Evolutionary conservation across 2,329 filamentous ascomycete genomes (phyloP).

Genomic region (Niveomyces coronatus): DNA sequence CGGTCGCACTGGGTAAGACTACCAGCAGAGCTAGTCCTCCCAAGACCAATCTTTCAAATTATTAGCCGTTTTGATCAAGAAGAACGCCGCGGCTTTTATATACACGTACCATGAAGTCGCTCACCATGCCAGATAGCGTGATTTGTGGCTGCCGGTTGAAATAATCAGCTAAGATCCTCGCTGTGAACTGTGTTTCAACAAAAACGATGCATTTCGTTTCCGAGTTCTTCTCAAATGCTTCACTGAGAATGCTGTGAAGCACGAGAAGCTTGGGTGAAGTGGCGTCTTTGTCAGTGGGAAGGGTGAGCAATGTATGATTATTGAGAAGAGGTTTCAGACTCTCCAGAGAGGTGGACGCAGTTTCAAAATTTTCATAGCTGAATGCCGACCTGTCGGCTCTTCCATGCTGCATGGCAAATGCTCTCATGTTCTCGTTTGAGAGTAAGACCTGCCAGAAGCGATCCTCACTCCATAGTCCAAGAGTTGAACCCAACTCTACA

Average conservation of each 20-base stretch:
- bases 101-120: slow-evolving; percentile 49
- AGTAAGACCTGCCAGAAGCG: slow-evolving; percentile 66
- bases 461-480: slow-evolving; percentile 82
- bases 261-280: slow-evolving; percentile 65
- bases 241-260: slow-evolving; percentile 49
- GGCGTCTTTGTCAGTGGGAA: slow-evolving; percentile 20
- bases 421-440: slow-evolving; percentile 48
- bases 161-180: slow-evolving; percentile 59
- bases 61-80: not conserved
- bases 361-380: slow-evolving; percentile 27
- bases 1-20: slow-evolving; percentile 65
- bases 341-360: slow-evolving; percentile 44
- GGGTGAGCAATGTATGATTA: slow-evolving; percentile 33
- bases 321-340: slow-evolving; percentile 47
- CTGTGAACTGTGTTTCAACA: slow-evolving; percentile 68
- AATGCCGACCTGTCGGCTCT: slow-evolving; percentile 18
- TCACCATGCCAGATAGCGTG: slow-evolving; percentile 45
- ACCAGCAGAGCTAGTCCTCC: slow-evolving; percentile 31
- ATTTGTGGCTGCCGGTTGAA: slow-evolving; percentile 48
- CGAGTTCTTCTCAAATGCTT: slow-evolving; percentile 52
- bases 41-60: slow-evolving; percentile 20
- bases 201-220: slow-evolving; percentile 68
- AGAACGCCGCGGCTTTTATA: too few relatives aligned
- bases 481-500: slow-evolving; percentile 45
- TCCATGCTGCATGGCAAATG: slow-evolving; percentile 47